A percentile compares a stretch with the other conserved stretches of the same genome.
phyloP scores from a whole-genome alignment of 805 yeast species.

The Wickerhamia fluorescens region DNA sequence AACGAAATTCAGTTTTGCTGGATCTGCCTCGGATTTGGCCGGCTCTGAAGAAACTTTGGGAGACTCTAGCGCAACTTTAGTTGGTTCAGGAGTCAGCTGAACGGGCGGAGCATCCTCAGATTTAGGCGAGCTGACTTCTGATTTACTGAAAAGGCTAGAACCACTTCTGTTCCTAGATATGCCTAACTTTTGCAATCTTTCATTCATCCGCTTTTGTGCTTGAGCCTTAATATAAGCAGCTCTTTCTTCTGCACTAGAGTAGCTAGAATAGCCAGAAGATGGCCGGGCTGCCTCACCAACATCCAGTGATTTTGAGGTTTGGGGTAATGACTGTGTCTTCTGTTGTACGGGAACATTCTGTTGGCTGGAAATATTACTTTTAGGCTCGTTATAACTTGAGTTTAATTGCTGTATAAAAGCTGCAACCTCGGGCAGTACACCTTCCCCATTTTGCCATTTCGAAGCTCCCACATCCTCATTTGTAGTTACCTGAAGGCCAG shows the following conservation, averaged over 20 bases:
- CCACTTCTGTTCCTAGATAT: conserved; percentile 37
- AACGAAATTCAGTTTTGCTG: conserved; percentile 2
- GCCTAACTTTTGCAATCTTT: conserved; percentile 75
- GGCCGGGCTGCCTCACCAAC: background rate
- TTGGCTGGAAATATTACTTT: conserved; percentile 2
- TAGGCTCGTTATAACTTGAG: conserved; percentile 1
- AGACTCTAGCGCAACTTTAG: background rate
- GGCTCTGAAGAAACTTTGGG: background rate
- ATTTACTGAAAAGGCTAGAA: conserved; percentile 1
- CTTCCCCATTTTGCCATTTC: conserved; percentile 79
- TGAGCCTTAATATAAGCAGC: conserved; percentile 79
- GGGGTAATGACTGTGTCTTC: conserved; percentile 1
- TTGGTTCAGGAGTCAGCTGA: conserved; percentile 2
- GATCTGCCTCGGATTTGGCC: background rate
- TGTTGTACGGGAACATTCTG: conserved; percentile 7
- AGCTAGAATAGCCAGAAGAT: conserved; percentile 13
- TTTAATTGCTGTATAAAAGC: conserved; percentile 53
- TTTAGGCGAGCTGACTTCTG: conserved; percentile 1
- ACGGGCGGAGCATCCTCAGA: conserved; percentile 1
- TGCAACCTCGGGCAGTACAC: conserved; percentile 58
- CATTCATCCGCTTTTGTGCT: conserved; percentile 70
- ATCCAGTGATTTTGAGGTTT: background rate
- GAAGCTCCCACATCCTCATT: conserved; percentile 46
- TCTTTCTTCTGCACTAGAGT: conserved; percentile 55
- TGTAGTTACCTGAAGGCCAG: conserved; percentile 33